phyloP scores from a whole-genome alignment of 352 stramenopile genomes.

The Pythium volutum region DNA sequence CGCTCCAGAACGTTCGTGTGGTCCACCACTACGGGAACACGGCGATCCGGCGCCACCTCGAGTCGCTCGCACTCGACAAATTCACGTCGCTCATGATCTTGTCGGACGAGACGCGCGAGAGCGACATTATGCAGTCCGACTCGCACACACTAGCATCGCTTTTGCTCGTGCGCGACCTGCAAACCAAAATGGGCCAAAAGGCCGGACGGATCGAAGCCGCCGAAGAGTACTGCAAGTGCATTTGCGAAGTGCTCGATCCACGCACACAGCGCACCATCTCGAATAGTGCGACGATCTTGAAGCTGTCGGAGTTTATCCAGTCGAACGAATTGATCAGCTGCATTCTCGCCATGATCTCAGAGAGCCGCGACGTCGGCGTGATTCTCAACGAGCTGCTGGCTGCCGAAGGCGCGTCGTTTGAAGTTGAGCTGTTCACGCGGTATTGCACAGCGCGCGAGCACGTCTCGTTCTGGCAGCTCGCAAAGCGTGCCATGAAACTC shows the following conservation, averaged over 20 bases:
- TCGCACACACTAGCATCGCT: constrained; percentile 82
- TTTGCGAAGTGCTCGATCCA: constrained; percentile 87
- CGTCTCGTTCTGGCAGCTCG: constrained; percentile 80
- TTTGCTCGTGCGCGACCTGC: constrained; percentile 81
- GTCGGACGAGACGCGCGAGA: constrained; percentile 61
- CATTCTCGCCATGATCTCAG: constrained; percentile 86
- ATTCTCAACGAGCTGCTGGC: constrained; percentile 79
- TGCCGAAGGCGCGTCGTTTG: constrained; percentile 63
- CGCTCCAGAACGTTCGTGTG: constrained; percentile 52
- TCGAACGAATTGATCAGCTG: constrained; percentile 86
- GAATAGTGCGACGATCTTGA: constrained; percentile 65
- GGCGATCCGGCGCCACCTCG: constrained; percentile 70
- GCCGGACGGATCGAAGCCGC: constrained; percentile 14
- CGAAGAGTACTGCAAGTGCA: constrained; percentile 58
- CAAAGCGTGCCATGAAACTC: constrained; percentile 47
- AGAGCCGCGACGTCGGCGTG: constrained; percentile 79
- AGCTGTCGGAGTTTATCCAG: constrained; percentile 84
- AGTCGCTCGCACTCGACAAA: constrained; percentile 47
- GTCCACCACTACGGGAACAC: constrained; percentile 79
- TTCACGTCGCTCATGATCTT: constrained; percentile 88
- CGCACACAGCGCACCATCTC: constrained; percentile 82
- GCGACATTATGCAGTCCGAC: constrained; percentile 85
- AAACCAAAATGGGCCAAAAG: constrained; percentile 23
- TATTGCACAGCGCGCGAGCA: constrained; percentile 56
- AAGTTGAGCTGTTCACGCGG: constrained; percentile 52